A percentile compares a stretch with the other conserved stretches of the same genome.
phyloP scores from a whole-genome alignment of 441 rosid species.

The Pelargonium cotyledonis region DNA sequence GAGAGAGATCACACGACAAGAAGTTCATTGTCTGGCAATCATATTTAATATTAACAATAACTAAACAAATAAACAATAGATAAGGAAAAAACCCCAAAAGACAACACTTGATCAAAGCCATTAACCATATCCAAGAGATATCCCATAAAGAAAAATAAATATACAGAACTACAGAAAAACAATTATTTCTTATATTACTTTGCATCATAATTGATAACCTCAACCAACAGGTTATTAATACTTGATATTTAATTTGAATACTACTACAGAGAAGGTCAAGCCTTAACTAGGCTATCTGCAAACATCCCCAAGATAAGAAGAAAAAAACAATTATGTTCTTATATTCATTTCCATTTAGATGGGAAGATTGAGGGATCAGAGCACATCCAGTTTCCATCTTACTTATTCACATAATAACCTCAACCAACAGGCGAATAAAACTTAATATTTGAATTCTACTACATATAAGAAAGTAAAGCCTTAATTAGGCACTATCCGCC shows the following conservation, averaged over 20 bases:
- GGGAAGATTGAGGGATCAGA: not conserved
- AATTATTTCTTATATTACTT: not conserved
- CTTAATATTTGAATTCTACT: not conserved
- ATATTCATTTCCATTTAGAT: not conserved
- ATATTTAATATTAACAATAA: too few relatives aligned
- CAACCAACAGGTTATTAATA: too few relatives aligned
- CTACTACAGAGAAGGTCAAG: too few relatives aligned
- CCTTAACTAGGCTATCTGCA: too few relatives aligned
- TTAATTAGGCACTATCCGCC: not conserved
- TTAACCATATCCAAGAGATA: not conserved
- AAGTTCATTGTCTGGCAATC: not conserved
- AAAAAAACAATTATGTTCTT: not conserved
- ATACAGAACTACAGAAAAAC: not conserved
- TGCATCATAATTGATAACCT: too few relatives aligned
- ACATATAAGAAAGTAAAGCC: not conserved
- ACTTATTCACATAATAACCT: too few relatives aligned
- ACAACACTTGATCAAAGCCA: not conserved
- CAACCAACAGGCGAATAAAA: too few relatives aligned
- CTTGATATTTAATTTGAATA: too few relatives aligned
- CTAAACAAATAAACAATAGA: too few relatives aligned
- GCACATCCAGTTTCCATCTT: not conserved
- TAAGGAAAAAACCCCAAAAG: not conserved
- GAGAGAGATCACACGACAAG: not conserved
- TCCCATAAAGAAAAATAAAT: not conserved
- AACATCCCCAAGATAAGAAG: too few relatives aligned